phyloP scores from a whole-genome alignment of 768 basidiomycete species.

The Cubamyces lactineus region DNA sequence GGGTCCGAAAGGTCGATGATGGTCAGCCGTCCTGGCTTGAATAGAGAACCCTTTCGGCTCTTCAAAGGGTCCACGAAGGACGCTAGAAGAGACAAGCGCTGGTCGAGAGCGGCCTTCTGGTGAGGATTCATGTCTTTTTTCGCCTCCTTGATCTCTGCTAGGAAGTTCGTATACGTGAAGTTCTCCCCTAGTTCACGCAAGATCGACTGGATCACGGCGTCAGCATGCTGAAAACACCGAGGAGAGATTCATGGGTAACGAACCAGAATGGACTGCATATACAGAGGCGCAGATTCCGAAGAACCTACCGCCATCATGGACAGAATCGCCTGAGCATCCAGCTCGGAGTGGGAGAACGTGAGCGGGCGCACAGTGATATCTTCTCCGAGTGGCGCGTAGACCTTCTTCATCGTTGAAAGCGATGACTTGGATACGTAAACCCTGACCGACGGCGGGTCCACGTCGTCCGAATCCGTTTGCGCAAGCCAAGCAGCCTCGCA shows the following conservation, averaged over 20 bases:
- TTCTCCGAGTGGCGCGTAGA: conserved; percentile 48
- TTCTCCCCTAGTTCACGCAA: conserved; percentile 64
- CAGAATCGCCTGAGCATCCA: conserved; percentile 69
- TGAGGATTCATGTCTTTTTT: conserved; percentile 58
- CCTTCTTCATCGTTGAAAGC: conserved; percentile 58
- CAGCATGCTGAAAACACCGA: conserved; percentile 43
- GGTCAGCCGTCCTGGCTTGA: conserved; percentile 60
- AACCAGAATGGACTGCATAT: conserved; percentile 70
- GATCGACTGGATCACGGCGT: conserved; percentile 47
- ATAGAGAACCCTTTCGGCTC: conserved; percentile 39
- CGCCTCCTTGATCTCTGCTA: conserved; percentile 45
- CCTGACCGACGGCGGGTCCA: conserved; percentile 38
- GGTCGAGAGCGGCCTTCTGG: conserved; percentile 60
- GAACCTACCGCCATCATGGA: conserved; percentile 76
- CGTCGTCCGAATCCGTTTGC: conserved; percentile 32
- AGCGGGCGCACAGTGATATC: conserved; percentile 58
- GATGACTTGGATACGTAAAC: conserved; percentile 68
- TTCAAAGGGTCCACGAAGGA: conserved; percentile 53
- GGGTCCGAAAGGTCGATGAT: conserved; percentile 76
- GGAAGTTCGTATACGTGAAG: conserved; percentile 56
- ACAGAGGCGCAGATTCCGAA: conserved; percentile 64
- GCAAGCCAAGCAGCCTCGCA: conserved; percentile 70
- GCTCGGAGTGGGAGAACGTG: conserved; percentile 57
- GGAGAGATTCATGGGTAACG: background rate
- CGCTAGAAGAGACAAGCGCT: conserved; percentile 62